phyloP scores from a whole-genome alignment of 2,329 filamentous ascomycete genomes.

The Escovopsis sp. region DNA sequence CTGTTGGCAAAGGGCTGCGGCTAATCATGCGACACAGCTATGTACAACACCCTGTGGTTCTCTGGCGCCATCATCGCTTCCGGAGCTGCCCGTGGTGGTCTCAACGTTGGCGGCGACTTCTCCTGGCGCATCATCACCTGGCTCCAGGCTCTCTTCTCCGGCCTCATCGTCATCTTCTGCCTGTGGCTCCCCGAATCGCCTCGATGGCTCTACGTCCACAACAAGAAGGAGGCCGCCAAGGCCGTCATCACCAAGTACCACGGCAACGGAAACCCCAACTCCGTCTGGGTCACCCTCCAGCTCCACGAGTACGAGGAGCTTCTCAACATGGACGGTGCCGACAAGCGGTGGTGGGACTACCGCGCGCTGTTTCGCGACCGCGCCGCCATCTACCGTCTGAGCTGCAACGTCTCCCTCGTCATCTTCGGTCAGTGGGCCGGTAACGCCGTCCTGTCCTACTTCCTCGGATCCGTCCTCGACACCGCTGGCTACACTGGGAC shows the following conservation, averaged over 20 bases:
- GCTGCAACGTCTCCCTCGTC: constrained; percentile 21
- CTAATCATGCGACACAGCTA: constrained; percentile 2
- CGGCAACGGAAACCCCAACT: constrained; percentile 27
- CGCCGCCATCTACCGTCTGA: constrained; percentile 25
- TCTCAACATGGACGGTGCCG: constrained; percentile 26
- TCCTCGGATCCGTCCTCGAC: constrained; percentile 32
- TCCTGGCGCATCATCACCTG: constrained; percentile 26
- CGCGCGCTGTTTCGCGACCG: constrained; percentile 26
- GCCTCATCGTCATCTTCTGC: constrained; percentile 19
- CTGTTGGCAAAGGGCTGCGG: no score
- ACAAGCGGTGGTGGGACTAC: constrained; percentile 35
- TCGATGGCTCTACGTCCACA: constrained; percentile 26
- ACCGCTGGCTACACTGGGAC: constrained; percentile 31
- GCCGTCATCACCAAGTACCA: constrained; percentile 25
- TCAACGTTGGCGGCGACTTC: constrained; percentile 13
- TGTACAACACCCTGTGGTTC: constrained; percentile 31
- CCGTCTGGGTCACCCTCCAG: constrained; percentile 29
- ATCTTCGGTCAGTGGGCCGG: constrained; percentile 33
- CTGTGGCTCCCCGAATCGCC: constrained; percentile 28
- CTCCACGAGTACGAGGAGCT: constrained; percentile 28
- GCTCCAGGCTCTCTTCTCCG: constrained; percentile 29
- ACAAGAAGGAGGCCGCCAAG: constrained; percentile 20
- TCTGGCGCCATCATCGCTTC: constrained; percentile 33
- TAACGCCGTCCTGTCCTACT: constrained; percentile 31
- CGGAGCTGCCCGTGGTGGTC: constrained; percentile 30